Evolutionary conservation across 352 stramenopile species (phyloP), one percentile per base, ranked within the genome.

Genomic region (Elongisporangium anandrum): DNA sequence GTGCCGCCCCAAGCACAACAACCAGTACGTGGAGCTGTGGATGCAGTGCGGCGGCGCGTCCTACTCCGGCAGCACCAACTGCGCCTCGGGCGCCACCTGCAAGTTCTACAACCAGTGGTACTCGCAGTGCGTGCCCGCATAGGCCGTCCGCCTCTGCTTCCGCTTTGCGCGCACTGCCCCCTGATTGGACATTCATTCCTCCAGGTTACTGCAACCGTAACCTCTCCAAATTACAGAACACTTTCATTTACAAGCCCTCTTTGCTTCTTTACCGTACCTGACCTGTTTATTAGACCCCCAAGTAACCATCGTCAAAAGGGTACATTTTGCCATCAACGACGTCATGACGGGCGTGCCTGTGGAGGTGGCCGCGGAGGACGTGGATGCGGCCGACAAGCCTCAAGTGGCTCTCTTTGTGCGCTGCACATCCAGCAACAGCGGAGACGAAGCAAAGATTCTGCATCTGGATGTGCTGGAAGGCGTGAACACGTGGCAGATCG

Each of bases 71-170:
- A 64, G 20, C 60, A 67, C 48, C 34, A 39, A 24, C 22, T 70
- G 60, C 60, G 23, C 20, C 50, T 8, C 22, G 0, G 71, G 71
- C 9, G 58, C 66, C 8, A 59, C 59, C 22, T 83, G 73, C 64
- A 65, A 61, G 23, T 65, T 34, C 51, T 26, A 56, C 15, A 75
- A 78, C 48, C 53, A 72, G 7, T 83, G 71, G 74, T 83, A 81
- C 63, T 76, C 69, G 22, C 74, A 83, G 57, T 83, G 74, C 58
- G 56, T 81, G 5, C 74, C 71, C 0, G 50, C 60, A 51, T 34
- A 56, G 10, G 24, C 24, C 24, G 24, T 34, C 24, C 24, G 24
- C 24, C 24, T 34, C 24, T 7, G 24, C 24, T 34, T 34, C 24
- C 24, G 24, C 24, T 34, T 34, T 34, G 24, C 24, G 24, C 24